Evolutionary conservation across 2,329 filamentous ascomycete genomes (phyloP), one percentile per base, ranked within the genome.

Genomic region (Fusarium devonianum): DNA sequence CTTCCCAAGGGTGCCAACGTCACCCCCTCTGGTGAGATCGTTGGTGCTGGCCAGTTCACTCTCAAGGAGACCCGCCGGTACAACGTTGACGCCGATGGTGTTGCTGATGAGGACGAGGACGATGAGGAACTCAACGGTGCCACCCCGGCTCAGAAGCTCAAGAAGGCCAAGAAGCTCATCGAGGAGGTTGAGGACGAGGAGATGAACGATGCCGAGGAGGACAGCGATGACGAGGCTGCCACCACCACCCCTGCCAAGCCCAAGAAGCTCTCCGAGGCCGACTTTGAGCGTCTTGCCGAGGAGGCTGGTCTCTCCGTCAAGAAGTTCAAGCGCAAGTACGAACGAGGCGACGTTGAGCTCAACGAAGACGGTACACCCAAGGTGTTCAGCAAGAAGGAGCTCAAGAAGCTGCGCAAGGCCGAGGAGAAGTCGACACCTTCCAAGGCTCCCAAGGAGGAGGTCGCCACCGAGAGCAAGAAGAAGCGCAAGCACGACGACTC

Each of bases 21-120:
- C 59, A 89, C 82, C 19, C 90, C 90, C 44, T 88, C 89, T 64
- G 89, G 89, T 53, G 82, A 86, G 60, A 71, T 76, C 28, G 74
- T 77, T 30, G 75, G 81, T 21, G 83, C 86, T 48, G 85, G 86
- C 65, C 96, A 96, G 75, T 95, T 90, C 82, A 89, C 92, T 58
- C 81, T 99, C 67, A 96, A 95, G 77, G 91, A 97, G 73, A 89
- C 89, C 9, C 84, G 90, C 69, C 94, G 93, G 75, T 99, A 99
- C 81, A 97, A 97, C 73, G 82, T 85, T 37, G 92, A 97, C 69
- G 94, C 91, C 43, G 94, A 99, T 73, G 93, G 92, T 57, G 77
- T 97, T 39, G 84, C 83, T 11, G 92, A 97, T 69, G 94, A 91
- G 41, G 94, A 99, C 73, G 93, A 92, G 56, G 77, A 97, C 39